phyloP scores from a whole-genome alignment of 805 yeast genomes.

The Metschnikowia continentalis region DNA sequence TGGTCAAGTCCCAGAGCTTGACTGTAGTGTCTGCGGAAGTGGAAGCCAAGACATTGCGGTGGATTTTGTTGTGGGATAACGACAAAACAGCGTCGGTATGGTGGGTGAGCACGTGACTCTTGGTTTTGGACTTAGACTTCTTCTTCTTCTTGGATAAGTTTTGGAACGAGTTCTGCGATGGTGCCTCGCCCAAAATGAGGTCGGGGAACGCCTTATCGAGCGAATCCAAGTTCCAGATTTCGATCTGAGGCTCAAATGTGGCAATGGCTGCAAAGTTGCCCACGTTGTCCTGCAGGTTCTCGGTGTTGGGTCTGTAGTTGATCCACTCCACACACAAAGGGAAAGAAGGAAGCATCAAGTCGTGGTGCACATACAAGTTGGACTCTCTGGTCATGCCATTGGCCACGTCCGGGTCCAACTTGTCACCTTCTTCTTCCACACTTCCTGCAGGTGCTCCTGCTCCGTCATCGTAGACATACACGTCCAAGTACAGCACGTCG shows the following conservation, averaged over 20 bases:
- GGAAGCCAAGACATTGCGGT: conserved; percentile 83
- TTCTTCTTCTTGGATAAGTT: conserved; percentile 40
- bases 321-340: conserved; percentile 97
- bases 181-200: conserved; percentile 75
- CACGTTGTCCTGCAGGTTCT: conserved; percentile 34
- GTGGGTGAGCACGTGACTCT: conserved; percentile 59
- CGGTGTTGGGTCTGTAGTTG: conserved; percentile 57
- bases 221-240: conserved; percentile 92
- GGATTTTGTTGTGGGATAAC: conserved; percentile 73
- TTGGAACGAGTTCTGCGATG: conserved; percentile 41
- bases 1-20: conserved; percentile 88
- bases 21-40: conserved; percentile 95
- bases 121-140: conserved; percentile 46
- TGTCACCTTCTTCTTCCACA: conserved; percentile 65
- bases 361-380: conserved; percentile 89
- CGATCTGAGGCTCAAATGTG: conserved; percentile 95
- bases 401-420: conserved; percentile 67
- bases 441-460: conserved; percentile 74
- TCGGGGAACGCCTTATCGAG: conserved; percentile 95
- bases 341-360: conserved; percentile 93
- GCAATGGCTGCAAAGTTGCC: conserved; percentile 97
- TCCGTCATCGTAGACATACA: conserved; percentile 91
- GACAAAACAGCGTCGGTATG: conserved; percentile 95
- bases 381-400: conserved; percentile 69
- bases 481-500: conserved; percentile 86